Evolutionary conservation across 2,329 filamentous ascomycete genomes (phyloP), one percentile per base, ranked within the genome.

Genomic region (Colletotrichum sp.): DNA sequence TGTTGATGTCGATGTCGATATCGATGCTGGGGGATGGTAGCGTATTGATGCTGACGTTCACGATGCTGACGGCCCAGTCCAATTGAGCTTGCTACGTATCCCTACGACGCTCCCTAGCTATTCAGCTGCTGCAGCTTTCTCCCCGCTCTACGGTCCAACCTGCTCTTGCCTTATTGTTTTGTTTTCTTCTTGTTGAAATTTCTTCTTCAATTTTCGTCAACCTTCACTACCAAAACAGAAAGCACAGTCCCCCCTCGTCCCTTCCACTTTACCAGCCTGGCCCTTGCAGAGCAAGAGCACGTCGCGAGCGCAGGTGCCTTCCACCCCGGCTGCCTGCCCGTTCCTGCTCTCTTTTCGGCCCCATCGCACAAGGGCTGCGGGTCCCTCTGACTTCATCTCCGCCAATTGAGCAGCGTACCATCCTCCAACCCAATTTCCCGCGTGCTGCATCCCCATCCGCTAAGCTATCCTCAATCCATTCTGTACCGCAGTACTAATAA

Each of bases 381-480:
- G 32, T 66, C 75, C 73, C 57, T 76, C 71, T 71, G 71, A 71
- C 60, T 71, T 63, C 60, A 66, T 71, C 60, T 76, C 62, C 21
- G 75, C 75, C 71, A 71, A 76, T 74, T 59, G 75, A 71, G 67
- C 49, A 63, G 57, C 24, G 39, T 60, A 55, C 39, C 30, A 34
- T 71, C 55, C 55, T 39, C 67, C 52, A 71, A 57, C 65, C 71
- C 71, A 76, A 76, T 76, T 76, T 76, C 75, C 75, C 55, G 12
- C 52, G 59, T 62, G 57, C 71, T 65, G 71, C 60, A 55, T 59
- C 57, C 59, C 57, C 59, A 49, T 66, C 64, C 55, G n/a, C 28
- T 32, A n/a, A 21, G 28, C 18, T 36, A 49, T 30, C 18, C 28
- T 30, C 26, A 72, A 36, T 72, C 30, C 69, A 64, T n/a, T 49